Conservation (phyloP, 768 basidiomycete genomes). For the Leccinum olivaceopallidum region DNA sequence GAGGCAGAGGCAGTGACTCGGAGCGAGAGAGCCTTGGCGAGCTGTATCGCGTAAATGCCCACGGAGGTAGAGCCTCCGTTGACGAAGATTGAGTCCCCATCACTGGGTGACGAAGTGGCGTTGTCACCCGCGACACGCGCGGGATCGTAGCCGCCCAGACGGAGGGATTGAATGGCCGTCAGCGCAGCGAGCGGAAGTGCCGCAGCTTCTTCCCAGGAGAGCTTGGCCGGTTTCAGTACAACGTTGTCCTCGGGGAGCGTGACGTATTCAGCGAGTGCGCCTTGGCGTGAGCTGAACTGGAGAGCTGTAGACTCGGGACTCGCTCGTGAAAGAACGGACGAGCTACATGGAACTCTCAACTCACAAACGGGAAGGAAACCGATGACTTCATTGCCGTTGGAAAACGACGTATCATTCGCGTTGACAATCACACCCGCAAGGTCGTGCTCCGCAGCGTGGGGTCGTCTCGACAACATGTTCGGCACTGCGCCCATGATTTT, state of each 20-base stretch:
- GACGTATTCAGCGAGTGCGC: constrained; percentile 59
- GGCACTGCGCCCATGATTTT: constrained; percentile 56
- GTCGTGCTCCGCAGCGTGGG: constrained; percentile 60
- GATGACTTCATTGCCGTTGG: constrained; percentile 62
- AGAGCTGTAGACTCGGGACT: constrained; percentile 16
- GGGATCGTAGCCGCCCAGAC: constrained; percentile 50
- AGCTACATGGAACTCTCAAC: constrained; percentile 7
- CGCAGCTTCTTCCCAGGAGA: constrained; percentile 59
- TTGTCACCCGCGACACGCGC: background rate
- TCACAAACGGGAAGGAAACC: constrained; percentile 48
- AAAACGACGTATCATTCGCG: constrained; percentile 51
- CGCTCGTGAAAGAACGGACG: background rate
- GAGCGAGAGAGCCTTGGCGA: constrained; percentile 66
- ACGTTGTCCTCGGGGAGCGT: constrained; percentile 35
- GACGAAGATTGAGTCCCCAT: constrained; percentile 58
- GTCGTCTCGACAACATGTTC: constrained; percentile 46
- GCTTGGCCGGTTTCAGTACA: constrained; percentile 40
- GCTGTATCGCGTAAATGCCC: constrained; percentile 69
- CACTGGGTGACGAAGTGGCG: background rate
- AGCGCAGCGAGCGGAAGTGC: constrained; percentile 57
- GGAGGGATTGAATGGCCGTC: constrained; percentile 60
- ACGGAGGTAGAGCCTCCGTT: constrained; percentile 72
- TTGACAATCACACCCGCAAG: constrained; percentile 63
- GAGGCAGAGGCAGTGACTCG: constrained; percentile 62
- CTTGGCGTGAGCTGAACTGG: constrained; percentile 43